phyloP scores from a whole-genome alignment of 345 rosid species.

The Anastatica hierochuntica region DNA sequence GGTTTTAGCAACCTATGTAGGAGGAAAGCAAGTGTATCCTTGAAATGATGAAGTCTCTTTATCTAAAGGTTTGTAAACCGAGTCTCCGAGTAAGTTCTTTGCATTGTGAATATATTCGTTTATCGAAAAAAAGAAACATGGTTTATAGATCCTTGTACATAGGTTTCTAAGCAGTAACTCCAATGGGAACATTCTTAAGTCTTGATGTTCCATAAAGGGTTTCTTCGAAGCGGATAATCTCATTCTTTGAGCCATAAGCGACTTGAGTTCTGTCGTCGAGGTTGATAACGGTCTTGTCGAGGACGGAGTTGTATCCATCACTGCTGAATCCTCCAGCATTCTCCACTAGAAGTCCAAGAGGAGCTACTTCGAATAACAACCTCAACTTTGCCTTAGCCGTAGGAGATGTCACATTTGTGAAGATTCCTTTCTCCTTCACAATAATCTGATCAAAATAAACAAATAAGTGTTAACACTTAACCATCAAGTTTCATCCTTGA shows the following conservation, averaged over 20 bases:
- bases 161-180: slow-evolving; percentile 44
- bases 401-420: slow-evolving; percentile 86
- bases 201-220: slow-evolving; percentile 79
- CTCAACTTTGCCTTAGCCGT: slow-evolving; percentile 92
- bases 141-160: not conserved
- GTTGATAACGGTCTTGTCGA: slow-evolving; percentile 52
- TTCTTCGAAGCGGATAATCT: slow-evolving; percentile 87
- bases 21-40: slow-evolving; percentile 52
- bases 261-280: slow-evolving; percentile 98
- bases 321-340: slow-evolving; percentile 93
- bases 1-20: slow-evolving; percentile 55
- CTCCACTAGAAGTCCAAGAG: slow-evolving; percentile 66
- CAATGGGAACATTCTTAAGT: slow-evolving; percentile 63
- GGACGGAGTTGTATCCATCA: slow-evolving; percentile 64
- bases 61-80: not conserved
- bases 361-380: slow-evolving; percentile 85
- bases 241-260: slow-evolving; percentile 89
- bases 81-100: too few species aligned
- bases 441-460: too few species aligned
- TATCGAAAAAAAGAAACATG: slow-evolving; percentile 2
- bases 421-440: slow-evolving; percentile 90
- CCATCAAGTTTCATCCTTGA: too few species aligned
- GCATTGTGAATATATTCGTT: too few species aligned
- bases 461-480: too few species aligned
- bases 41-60: slow-evolving; percentile 3